Evolutionary conservation across 352 stramenopile genomes (phyloP).

Genomic region (Phytophthora vignae): DNA sequence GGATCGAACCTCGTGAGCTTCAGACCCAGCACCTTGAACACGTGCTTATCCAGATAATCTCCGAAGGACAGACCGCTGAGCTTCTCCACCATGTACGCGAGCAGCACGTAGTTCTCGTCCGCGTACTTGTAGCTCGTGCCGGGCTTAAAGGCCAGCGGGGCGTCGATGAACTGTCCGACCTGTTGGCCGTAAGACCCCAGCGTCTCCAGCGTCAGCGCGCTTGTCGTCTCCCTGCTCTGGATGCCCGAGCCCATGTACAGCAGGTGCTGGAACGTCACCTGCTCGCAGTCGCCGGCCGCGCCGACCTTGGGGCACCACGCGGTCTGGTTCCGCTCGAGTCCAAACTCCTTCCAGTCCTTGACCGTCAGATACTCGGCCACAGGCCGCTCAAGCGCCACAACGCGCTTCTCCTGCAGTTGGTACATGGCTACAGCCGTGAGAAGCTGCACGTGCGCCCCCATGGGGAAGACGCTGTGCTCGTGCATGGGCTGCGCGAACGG

Average conservation of each 20-base stretch:
- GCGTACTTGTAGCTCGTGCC: slow-evolving; percentile 61
- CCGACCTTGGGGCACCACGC: slow-evolving; percentile 54
- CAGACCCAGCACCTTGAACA: slow-evolving; percentile 47
- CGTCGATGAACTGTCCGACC: slow-evolving; percentile 59
- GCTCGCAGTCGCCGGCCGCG: slow-evolving; percentile 40
- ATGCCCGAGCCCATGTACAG: slow-evolving; percentile 71
- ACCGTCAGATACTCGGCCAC: slow-evolving; percentile 49
- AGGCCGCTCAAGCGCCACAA: slow-evolving; percentile 42
- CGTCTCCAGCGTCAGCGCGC: slow-evolving; percentile 18
- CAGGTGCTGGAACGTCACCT: slow-evolving; percentile 70
- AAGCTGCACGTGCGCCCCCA: slow-evolving; percentile 69
- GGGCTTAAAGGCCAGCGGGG: slow-evolving; percentile 57
- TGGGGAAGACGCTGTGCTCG: slow-evolving; percentile 59
- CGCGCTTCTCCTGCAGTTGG: slow-evolving; percentile 61
- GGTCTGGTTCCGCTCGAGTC: slow-evolving; percentile 51
- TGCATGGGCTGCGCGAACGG: slow-evolving; percentile 57
- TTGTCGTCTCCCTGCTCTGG: slow-evolving; percentile 13
- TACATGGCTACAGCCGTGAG: slow-evolving; percentile 63
- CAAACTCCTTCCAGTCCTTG: slow-evolving; percentile 58
- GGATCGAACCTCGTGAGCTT: slow-evolving; percentile 63
- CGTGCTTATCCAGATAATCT: slow-evolving; percentile 50
- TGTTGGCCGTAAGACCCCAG: slow-evolving; percentile 43
- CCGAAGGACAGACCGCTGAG: slow-evolving; percentile 49
- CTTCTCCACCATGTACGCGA: slow-evolving; percentile 74
- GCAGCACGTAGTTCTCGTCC: slow-evolving; percentile 63